Percentiles rank a stretch among this genome's conserved stretches.
Conservation (phyloP, 441 rosid genomes). For the Gossypium schwendimanii region DNA sequence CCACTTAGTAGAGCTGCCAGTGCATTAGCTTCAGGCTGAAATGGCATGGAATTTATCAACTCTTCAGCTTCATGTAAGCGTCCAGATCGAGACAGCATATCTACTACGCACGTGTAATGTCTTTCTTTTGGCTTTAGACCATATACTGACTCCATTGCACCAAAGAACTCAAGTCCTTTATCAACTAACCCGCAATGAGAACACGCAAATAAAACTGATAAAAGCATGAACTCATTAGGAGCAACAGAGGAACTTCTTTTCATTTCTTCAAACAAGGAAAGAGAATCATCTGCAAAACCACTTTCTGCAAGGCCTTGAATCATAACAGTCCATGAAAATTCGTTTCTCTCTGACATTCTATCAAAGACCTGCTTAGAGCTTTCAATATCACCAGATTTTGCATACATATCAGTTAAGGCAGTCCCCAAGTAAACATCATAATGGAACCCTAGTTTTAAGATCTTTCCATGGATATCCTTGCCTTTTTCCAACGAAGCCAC, state of each 20-base stretch:
- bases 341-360: conserved; percentile 38
- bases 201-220: conserved; percentile 51
- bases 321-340: conserved; percentile 49
- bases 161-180: conserved; percentile 40
- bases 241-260: conserved; percentile 18
- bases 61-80: conserved; percentile 48
- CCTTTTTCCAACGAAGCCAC: conserved; percentile 46
- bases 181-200: conserved; percentile 50
- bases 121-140: conserved; percentile 34
- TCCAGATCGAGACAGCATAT: conserved; percentile 55
- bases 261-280: conserved; percentile 45
- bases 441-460: conserved; percentile 39
- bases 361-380: conserved; percentile 34
- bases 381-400: conserved; percentile 53
- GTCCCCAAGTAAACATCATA: conserved; percentile 41
- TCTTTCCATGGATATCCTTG: conserved; percentile 47
- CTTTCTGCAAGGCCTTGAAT: conserved; percentile 56
- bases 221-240: conserved; percentile 44
- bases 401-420: conserved; percentile 57
- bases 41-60: conserved; percentile 45
- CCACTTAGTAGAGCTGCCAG: conserved; percentile 48
- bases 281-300: conserved; percentile 42
- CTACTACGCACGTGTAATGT: conserved; percentile 49
- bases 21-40: conserved; percentile 41
- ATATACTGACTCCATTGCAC: conserved; percentile 36